phyloP scores from a whole-genome alignment of 345 rosid species.

The Euphorbia peplus region DNA sequence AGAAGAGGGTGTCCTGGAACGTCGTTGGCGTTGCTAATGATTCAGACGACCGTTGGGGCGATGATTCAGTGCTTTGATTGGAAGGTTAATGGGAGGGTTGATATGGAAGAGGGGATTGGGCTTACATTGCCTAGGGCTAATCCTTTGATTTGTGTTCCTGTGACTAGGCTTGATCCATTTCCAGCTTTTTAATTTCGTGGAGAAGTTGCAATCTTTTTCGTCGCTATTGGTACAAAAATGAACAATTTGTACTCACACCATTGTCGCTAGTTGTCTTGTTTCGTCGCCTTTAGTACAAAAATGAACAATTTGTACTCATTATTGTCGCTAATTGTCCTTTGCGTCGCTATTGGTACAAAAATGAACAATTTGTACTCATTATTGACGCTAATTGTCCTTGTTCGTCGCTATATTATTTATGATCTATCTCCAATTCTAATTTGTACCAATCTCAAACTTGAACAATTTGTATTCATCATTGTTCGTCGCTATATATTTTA shows the following conservation, averaged over 20 bases:
- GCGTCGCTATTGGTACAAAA: no score
- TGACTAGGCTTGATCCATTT: slow-evolving; percentile 39
- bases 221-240: neutral
- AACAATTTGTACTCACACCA: neutral
- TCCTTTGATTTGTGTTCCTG: slow-evolving; percentile 48
- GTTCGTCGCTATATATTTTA: no score
- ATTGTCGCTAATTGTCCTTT: no score
- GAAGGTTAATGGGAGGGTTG: slow-evolving; percentile 36
- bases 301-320: neutral
- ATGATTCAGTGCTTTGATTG: slow-evolving; percentile 57
- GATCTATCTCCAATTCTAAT: no score
- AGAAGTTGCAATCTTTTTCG: neutral
- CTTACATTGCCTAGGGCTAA: slow-evolving; percentile 50
- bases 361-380: neutral
- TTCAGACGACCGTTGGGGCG: slow-evolving; percentile 40
- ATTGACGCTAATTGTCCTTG: no score
- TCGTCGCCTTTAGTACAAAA: no score
- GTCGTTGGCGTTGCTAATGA: slow-evolving; percentile 43
- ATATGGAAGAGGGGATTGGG: slow-evolving; percentile 60
- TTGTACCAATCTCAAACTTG: no score
- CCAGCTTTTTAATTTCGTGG: slow-evolving; percentile 20
- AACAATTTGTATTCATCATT: neutral
- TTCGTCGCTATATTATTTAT: no score
- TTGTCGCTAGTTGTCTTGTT: no score
- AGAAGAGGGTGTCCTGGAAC: slow-evolving; percentile 69